These are phyloP conservation scores for Uronychia setigera DNA, from an alignment of 73 alveolate genomes.

Conservation along the genomic window DNA sequence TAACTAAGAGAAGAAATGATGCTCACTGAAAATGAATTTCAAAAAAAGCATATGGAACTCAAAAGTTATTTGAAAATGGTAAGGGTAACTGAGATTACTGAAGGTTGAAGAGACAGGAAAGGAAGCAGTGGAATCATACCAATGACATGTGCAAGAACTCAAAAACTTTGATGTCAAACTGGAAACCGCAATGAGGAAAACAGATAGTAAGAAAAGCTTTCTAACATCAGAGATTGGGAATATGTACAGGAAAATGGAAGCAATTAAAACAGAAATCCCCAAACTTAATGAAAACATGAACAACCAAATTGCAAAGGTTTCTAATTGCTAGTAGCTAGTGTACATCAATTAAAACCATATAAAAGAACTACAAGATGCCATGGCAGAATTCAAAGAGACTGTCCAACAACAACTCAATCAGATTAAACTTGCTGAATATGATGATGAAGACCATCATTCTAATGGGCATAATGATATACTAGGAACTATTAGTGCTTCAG, in stretches of 20 bases:
- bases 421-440: too few species aligned
- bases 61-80: background rate
- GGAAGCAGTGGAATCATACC: background rate
- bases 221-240: background rate
- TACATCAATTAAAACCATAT: background rate
- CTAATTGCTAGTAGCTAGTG: background rate
- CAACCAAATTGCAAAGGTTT: background rate
- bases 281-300: background rate
- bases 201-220: background rate
- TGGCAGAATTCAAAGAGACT: background rate
- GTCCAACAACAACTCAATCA: too few species aligned
- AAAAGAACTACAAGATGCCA: background rate
- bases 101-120: background rate
- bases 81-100: background rate
- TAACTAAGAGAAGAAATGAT: background rate
- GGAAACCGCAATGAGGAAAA: background rate
- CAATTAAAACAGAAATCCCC: background rate
- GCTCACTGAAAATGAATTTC: background rate
- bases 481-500: too few species aligned
- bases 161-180: background rate
- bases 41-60: background rate
- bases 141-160: background rate
- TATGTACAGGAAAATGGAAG: background rate
- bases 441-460: too few species aligned
- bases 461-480: too few species aligned